These are phyloP conservation scores for Eucalyptus pauciflora DNA, from an alignment of 345 rosid species.

Conservation along the genomic window DNA sequence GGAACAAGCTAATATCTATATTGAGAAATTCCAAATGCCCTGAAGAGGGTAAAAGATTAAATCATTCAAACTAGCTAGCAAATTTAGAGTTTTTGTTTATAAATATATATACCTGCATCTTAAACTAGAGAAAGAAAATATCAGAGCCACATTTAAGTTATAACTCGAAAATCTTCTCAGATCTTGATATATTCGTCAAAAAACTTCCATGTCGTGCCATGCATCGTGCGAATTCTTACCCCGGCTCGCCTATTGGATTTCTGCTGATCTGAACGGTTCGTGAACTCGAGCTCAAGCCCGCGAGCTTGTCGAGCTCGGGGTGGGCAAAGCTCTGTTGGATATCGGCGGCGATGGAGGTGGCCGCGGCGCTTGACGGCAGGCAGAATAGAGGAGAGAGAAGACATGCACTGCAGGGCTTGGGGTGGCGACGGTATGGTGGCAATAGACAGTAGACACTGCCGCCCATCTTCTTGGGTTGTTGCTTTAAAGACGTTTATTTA, in stretches of 20 bases:
- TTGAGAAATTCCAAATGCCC: not conserved
- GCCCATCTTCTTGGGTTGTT: not conserved
- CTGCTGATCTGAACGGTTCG: not conserved
- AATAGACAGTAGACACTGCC: not conserved
- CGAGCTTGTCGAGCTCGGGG: not conserved
- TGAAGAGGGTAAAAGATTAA: not conserved
- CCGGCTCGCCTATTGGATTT: not conserved
- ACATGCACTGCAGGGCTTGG: too few species aligned
- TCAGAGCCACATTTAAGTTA: not conserved
- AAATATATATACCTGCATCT: not conserved
- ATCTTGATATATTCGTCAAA: not conserved
- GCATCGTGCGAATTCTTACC: not conserved
- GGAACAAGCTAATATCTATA: not conserved
- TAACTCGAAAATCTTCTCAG: not conserved
- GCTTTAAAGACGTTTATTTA: too few species aligned
- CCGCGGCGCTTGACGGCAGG: not conserved
- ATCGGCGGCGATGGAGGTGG: not conserved
- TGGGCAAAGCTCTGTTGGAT: not conserved
- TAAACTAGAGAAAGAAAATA: not conserved
- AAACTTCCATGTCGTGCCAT: not conserved
- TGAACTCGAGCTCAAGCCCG: not conserved
- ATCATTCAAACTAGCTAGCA: not conserved
- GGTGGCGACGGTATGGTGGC: not conserved
- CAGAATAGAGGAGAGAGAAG: not conserved
- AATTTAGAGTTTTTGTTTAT: not conserved